Base-by-base conservation (phyloP, 495 filamentous ascomycete species). In the Neurospora sp. region DNA sequence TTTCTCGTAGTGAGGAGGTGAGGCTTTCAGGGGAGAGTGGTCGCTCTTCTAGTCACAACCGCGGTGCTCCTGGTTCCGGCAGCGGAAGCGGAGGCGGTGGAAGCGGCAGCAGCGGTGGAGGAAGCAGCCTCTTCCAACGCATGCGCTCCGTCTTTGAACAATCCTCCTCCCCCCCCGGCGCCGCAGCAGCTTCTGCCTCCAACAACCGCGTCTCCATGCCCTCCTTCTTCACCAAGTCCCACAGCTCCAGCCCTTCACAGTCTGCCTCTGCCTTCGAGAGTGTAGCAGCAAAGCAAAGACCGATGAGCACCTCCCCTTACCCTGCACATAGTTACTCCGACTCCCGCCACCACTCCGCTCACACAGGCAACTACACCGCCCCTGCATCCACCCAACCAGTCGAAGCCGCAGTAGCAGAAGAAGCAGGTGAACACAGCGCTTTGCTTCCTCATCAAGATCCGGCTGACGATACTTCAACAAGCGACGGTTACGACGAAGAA, bases 111-210 rank as follows among this genome's bases (percentile, higher is more conserved):
- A n/a, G 5, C 41, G 16, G 42, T n/a, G 41, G 70, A 0, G 39
- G 54, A 6, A 78, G 75, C 23, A 16, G 12, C 23, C 74, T 82
- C n/a, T 82, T 82, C 78, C 76, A 80, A 70, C 74, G 75, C 8
- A 81, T 82, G 80, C 76, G 80, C 27, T 80, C 69, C 60, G 75
- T 82, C n/a, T 82, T 81, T 69, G 80, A 81, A 70, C 74, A 77
- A 8, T 71, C 76, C 5, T 54, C 60, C 41, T 31, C 20, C 27
- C 18, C 41, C 35, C 9, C 2, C 69, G 12, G 14, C 39, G n/a
- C 49, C 16, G 10, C 71, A 69, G 71, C 41, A 14, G 11, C 41
- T 2, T 2, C 27, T 16, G 31, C 46, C 71, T 11, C 31, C 9
- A 39, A 7, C 23, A 35, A 66, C 14, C 11, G 54, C 6, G 54